Percentiles rank a stretch among this genome's conserved stretches.
Conservation (phyloP, 140 eudicot species). For the Bidens hawaiensis region DNA sequence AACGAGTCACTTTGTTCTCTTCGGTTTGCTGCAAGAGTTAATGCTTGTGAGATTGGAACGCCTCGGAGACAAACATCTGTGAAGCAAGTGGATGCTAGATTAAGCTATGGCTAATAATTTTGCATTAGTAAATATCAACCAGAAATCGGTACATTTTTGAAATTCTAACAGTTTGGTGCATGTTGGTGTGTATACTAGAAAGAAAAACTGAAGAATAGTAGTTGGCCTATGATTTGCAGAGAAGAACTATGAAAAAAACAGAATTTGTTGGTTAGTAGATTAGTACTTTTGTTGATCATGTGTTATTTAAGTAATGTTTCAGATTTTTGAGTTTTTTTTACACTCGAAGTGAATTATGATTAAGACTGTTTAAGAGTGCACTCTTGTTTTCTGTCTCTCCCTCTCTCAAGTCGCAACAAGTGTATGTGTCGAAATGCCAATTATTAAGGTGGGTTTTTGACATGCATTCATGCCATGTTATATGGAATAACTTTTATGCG, state of each 20-base stretch:
- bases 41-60: slow-evolving; percentile 93
- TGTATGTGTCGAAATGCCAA: too few species aligned
- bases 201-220: slow-evolving; percentile 23
- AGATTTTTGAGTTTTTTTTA: background rate
- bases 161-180: slow-evolving; percentile 30
- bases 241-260: background rate
- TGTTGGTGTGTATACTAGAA: slow-evolving; percentile 34
- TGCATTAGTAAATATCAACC: slow-evolving; percentile 21
- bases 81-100: slow-evolving; percentile 57
- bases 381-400: too few species aligned
- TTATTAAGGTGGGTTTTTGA: too few species aligned
- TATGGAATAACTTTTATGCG: too few species aligned
- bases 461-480: too few species aligned
- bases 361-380: too few species aligned
- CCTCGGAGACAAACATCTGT: slow-evolving; percentile 78
- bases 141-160: slow-evolving; percentile 23
- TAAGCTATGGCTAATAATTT: slow-evolving; percentile 65
- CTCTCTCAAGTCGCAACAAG: too few species aligned
- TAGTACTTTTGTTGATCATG: background rate
- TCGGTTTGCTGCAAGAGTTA: slow-evolving; percentile 87
- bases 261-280: slow-evolving; percentile 11
- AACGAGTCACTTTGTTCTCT: slow-evolving; percentile 95
- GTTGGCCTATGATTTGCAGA: slow-evolving; percentile 11
- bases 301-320: background rate
- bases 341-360: too few species aligned